Conservation (phyloP, 2,329 filamentous ascomycete species). For the Alternaria arborescens region DNA sequence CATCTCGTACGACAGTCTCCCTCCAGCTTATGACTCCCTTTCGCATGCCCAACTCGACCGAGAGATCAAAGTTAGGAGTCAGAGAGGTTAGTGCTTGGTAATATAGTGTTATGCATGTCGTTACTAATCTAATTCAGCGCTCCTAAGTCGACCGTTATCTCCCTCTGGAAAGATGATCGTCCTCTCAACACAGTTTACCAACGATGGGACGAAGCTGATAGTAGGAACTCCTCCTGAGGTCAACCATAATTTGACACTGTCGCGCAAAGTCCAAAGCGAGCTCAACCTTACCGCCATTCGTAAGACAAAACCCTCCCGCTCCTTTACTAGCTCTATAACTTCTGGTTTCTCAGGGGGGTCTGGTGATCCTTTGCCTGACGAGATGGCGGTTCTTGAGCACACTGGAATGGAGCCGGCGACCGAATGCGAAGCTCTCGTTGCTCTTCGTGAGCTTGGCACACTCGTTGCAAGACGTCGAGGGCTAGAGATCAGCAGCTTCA, state of each 20-base stretch:
- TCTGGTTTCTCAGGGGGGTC: conserved; percentile 47
- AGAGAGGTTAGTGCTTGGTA: conserved; percentile 30
- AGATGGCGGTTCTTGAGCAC: conserved; percentile 18
- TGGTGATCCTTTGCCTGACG: conserved; percentile 45
- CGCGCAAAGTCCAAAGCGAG: conserved; percentile 44
- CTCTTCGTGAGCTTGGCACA: conserved; percentile 46
- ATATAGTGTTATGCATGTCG: not conserved
- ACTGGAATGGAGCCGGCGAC: conserved; percentile 17
- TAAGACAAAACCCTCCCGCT: conserved; percentile 4
- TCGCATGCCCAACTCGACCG: conserved; percentile 33
- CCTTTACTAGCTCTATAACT: conserved; percentile 21
- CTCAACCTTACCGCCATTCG: conserved; percentile 31
- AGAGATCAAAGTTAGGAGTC: conserved; percentile 36
- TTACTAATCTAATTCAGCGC: conserved; percentile 24
- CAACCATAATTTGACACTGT: conserved; percentile 24
- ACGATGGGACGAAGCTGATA: conserved; percentile 35
- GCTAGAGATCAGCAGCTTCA: conserved; percentile 42
- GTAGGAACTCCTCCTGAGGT: conserved; percentile 45
- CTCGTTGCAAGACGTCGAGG: conserved; percentile 48
- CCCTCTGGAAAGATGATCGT: conserved; percentile 52
- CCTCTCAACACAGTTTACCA: conserved; percentile 51
- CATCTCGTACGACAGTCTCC: conserved; percentile 18
- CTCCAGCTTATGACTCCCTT: conserved; percentile 18
- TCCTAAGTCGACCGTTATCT: conserved; percentile 42
- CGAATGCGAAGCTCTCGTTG: conserved; percentile 44